These are phyloP conservation scores for Nematodospora anomalae DNA, from an alignment of 1,139 yeast species.

Conservation along the genomic window DNA sequence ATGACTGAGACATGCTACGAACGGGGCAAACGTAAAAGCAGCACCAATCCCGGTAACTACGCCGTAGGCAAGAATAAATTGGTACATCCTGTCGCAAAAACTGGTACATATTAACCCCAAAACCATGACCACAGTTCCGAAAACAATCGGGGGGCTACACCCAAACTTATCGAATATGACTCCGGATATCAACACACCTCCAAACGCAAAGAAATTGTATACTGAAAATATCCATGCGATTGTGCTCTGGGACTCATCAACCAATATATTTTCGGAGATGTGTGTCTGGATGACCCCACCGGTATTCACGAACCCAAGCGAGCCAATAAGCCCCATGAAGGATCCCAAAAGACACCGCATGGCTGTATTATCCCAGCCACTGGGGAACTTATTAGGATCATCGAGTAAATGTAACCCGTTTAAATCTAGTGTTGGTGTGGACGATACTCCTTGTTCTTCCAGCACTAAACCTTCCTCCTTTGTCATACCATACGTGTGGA, in stretches of 20 bases:
- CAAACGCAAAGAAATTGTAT: conserved; percentile 31
- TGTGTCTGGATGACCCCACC: conserved; percentile 31
- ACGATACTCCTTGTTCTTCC: too few species aligned
- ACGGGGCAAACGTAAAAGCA: conserved; percentile 27
- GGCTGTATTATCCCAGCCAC: conserved; percentile 22
- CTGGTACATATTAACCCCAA: conserved; percentile 27
- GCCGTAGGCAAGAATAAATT: conserved; percentile 26
- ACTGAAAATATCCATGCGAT: conserved; percentile 37
- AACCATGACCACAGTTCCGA: conserved; percentile 20
- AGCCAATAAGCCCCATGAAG: conserved; percentile 27
- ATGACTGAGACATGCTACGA: conserved; percentile 25
- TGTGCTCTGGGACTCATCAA: conserved; percentile 20
- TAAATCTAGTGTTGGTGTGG: not conserved
- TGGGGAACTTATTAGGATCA: conserved; percentile 26
- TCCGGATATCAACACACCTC: conserved; percentile 25
- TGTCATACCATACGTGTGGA: too few species aligned
- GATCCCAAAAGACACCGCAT: conserved; percentile 26
- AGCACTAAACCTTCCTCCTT: too few species aligned
- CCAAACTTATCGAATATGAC: conserved; percentile 34
- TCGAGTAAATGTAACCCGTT: conserved; percentile 10
- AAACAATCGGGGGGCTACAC: conserved; percentile 18
- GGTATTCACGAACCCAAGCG: conserved; percentile 28
- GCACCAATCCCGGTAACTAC: conserved; percentile 28
- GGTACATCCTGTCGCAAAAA: conserved; percentile 22
- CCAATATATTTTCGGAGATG: conserved; percentile 20